phyloP scores from a whole-genome alignment of 2,329 filamentous ascomycete genomes.

The Sporothrix dimorphospora region DNA sequence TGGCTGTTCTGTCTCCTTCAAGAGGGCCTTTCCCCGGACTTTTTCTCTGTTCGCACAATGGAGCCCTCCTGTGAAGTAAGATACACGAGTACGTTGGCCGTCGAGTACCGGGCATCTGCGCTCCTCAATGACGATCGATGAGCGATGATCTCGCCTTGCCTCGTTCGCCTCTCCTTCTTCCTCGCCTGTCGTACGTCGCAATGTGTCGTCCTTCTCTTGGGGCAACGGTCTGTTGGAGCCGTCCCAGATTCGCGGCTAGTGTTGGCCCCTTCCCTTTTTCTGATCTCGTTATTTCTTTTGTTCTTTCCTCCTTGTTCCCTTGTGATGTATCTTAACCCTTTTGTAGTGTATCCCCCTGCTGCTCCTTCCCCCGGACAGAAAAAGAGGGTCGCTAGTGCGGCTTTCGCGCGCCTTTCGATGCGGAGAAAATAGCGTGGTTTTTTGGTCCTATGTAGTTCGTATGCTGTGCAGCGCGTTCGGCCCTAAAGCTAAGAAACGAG shows the following conservation, averaged over 20 bases:
- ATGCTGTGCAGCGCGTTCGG: neutral
- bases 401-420: slow-evolving; percentile 14
- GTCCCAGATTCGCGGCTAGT: neutral
- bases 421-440: slow-evolving; percentile 26
- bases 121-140: neutral
- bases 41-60: neutral
- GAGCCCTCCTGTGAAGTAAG: neutral
- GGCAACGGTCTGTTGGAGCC: neutral
- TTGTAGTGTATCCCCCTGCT: slow-evolving; percentile 5
- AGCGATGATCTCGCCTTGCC: neutral
- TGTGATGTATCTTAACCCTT: neutral
- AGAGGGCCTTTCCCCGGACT: slow-evolving; percentile 4
- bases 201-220: neutral
- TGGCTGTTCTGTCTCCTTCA: neutral
- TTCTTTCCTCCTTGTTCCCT: neutral
- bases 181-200: neutral
- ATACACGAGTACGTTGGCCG: neutral
- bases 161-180: neutral
- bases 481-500: slow-evolving; percentile 8
- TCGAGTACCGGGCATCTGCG: neutral
- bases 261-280: neutral
- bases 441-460: neutral
- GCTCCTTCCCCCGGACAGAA: neutral
- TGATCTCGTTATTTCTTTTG: neutral
- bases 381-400: slow-evolving; percentile 20